These are phyloP conservation scores for Fraxinus cuspidata DNA, from an alignment of 257 asterid genomes.

Conservation along the genomic window DNA sequence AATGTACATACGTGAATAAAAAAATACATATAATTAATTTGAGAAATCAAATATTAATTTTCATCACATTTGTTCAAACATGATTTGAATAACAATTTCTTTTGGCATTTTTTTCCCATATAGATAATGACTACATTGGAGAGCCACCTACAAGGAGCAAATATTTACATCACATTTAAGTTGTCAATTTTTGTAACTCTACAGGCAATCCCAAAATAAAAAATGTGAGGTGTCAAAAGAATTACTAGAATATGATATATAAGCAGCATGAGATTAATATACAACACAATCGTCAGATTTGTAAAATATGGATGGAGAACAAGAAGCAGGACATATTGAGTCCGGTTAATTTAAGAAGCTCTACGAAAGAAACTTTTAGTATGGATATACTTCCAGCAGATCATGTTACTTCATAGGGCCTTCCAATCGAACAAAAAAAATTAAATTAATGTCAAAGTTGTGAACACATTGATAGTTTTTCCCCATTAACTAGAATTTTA, in stretches of 20 bases:
- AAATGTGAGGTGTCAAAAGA: not conserved
- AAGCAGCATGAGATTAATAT: not conserved
- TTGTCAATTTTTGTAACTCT: not conserved
- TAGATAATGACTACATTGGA: not conserved
- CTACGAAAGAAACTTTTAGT: not conserved
- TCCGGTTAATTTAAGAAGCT: not conserved
- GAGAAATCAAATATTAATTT: not conserved
- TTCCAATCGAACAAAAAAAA: not conserved
- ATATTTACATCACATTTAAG: not conserved
- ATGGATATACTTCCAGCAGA: not conserved
- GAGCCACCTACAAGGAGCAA: not conserved
- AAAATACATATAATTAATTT: conserved; percentile 11
- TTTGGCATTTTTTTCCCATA: not conserved
- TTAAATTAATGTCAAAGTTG: not conserved
- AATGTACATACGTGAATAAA: conserved; percentile 27
- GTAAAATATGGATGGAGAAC: not conserved
- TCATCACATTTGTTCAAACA: not conserved
- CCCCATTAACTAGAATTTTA: not conserved
- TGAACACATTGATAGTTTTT: not conserved
- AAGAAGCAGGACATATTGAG: not conserved
- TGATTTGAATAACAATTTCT: not conserved
- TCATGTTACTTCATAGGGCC: not conserved
- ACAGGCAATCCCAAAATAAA: not conserved
- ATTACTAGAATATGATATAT: not conserved
- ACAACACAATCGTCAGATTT: not conserved